Base-by-base conservation (phyloP, 805 yeast genomes). In the Candida tammaniensis region DNA sequence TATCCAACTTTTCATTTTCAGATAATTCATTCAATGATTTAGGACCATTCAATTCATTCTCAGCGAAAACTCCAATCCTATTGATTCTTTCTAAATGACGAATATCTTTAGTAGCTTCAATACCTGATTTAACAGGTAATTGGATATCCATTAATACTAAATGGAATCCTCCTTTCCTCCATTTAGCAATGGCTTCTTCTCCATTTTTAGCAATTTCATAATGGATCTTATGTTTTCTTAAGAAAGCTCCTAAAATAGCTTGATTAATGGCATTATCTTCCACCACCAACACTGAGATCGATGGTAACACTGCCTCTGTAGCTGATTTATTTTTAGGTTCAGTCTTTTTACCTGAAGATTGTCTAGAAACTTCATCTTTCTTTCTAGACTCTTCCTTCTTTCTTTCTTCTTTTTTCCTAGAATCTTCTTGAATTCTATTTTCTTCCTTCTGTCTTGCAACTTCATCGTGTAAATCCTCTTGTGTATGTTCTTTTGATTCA, bases 261-360 rank as follows among this genome's bases (percentile, higher is more conserved):
- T 86, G 94, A 60, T 93, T 93, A 51, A 93, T 89, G 23, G 88
- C 82, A 59, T 93, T 93, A 68, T 93, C 99, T 58, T 93, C 99
- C 7, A 93, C 98, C 25, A 93, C 89, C 33, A 93, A 63, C 1
- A 93, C 96, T 26, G 87, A 86, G 26, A 93, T 82, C 42, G 87
- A 85, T 0, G 97, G 96, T 13, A 91, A 70, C 14, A 93, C 89
- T 35, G 79, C 82, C 13, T 74, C 75, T 4, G 75, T 63, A 8
- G 74, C 62, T 4, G 61, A 48, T 27, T 61, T 63, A 20, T 24
- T 17, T 10, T 40, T 36, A 7, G 17, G 11, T 5, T 28, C 33
- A 16, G 21, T 34, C 34, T 40, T 39, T 32, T 43, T 43, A 2
- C 40, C 39, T 10, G 47, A 38, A 2, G 40, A 20, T 24, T 37